A percentile compares a stretch with the other conserved stretches of the same genome.
These are phyloP conservation scores for Mallotus nudiflorus DNA, from an alignment of 345 rosid species.

Conservation along the genomic window DNA sequence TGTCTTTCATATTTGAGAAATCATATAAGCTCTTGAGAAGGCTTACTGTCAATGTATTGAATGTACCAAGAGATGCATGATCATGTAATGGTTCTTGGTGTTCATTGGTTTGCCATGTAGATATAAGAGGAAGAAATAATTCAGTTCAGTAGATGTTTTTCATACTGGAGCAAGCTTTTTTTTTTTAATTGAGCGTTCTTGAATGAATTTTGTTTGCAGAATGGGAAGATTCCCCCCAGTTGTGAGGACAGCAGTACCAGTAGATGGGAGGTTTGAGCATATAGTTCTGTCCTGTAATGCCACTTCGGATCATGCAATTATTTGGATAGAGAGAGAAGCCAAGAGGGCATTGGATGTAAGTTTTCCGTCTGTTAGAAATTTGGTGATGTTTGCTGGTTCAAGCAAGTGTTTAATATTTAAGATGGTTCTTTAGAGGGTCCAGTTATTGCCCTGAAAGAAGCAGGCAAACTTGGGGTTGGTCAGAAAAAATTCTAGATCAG, in stretches of 20 bases:
- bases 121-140: neutral
- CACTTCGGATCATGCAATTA: conserved; percentile 87
- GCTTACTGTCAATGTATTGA: neutral
- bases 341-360: conserved; percentile 74
- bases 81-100: neutral
- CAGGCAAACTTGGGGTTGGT: neutral
- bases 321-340: conserved; percentile 92
- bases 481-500: neutral
- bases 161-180: neutral
- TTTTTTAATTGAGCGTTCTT: conserved; percentile 11
- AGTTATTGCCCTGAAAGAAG: neutral
- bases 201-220: conserved; percentile 39
- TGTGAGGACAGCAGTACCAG: conserved; percentile 92
- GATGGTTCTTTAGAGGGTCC: neutral
- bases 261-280: conserved; percentile 95
- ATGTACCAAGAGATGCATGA: neutral
- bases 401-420: neutral
- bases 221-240: conserved; percentile 84
- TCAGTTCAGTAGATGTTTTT: neutral
- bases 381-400: neutral
- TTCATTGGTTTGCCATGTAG: neutral
- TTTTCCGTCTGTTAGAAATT: conserved; percentile 3
- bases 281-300: conserved; percentile 94
- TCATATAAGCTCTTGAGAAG: neutral
- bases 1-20: neutral